Base-by-base conservation (phyloP, 305 asterid species). In the Solanum chacoense region DNA sequence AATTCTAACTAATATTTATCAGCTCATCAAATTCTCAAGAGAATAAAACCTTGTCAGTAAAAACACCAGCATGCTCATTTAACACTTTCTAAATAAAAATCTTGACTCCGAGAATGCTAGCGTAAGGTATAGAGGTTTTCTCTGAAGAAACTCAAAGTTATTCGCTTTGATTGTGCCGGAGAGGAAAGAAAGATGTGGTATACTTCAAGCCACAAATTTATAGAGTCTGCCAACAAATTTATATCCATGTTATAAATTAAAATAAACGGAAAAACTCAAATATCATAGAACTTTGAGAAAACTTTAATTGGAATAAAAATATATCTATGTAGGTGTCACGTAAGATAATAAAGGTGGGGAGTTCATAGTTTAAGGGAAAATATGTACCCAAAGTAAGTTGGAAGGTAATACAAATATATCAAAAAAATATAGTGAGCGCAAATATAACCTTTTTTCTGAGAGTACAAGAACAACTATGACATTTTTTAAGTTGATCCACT, bases 21-120 rank as follows among this genome's bases (percentile, higher is more conserved):
- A 13, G 5, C 78, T 73, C 78, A 73, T 73, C 78, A 73, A 29
- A 13, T 73, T 31, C 24, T 31, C 71, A 8, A 63, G 26, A 63
- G 71, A 59, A 50, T 50, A 73, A 72, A 29, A 73, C 20, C 86
- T 69, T 93, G 94, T 98, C 95, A n/a, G 98, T 98, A 88, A 94
- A 94, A 91, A 95, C 98, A 55, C 98, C 96, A 88, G 98, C 98
- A 72, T 94, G 93, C 14, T 95, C 95, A 85, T 95, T 96, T 85
- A 98, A 12, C 55, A 42, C 55, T 12, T 42, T 42, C 12, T 42
- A 45, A 13, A 45, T 45, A 45, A 45, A 13, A 13, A 45, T 45
- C 59, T 14, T 14, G 22, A 45, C 22, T 45, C 63, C 8, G 63
- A 45, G 63, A 45, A 45, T 45, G 63, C 8, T 45, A 5, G 22